Percentiles rank a stretch among this genome's conserved stretches.
phyloP scores from a whole-genome alignment of 108 stramenopile genomes.

The Conticribra weissflogii region DNA sequence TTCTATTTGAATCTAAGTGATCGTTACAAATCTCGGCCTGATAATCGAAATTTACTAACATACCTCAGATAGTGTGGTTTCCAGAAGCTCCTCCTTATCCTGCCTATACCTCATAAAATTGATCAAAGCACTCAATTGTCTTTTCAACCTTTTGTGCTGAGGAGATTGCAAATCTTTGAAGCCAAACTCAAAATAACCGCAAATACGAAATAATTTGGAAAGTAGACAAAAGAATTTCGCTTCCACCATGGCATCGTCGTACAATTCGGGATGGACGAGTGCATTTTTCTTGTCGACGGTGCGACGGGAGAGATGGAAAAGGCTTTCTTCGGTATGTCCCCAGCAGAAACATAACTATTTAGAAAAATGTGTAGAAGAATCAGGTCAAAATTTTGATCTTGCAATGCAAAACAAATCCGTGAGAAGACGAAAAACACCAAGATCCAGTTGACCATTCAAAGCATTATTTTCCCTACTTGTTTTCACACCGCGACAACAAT shows the following conservation, averaged over 20 bases:
- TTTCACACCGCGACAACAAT: no score
- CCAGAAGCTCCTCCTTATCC: slow-evolving; percentile 74
- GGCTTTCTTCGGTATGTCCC: slow-evolving; percentile 56
- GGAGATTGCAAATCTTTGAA: slow-evolving; percentile 87
- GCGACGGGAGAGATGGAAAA: slow-evolving; percentile 23
- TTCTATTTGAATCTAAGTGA: no score
- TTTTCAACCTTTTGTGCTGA: slow-evolving; percentile 67
- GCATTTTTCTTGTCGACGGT: slow-evolving; percentile 4
- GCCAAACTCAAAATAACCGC: slow-evolving; percentile 89
- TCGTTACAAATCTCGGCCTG: not conserved
- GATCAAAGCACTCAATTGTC: slow-evolving; percentile 91
- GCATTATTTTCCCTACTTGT: no score
- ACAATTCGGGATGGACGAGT: slow-evolving; percentile 75
- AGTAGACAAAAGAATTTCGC: slow-evolving; percentile 79
- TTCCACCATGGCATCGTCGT: slow-evolving; percentile 85
- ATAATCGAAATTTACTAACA: not conserved
- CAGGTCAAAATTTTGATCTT: not conserved
- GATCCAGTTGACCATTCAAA: no score
- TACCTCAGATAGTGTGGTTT: slow-evolving; percentile 56
- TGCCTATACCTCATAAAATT: slow-evolving; percentile 96
- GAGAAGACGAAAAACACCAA: no score
- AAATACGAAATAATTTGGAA: slow-evolving; percentile 81
- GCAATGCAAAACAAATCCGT: slow-evolving; percentile 30
- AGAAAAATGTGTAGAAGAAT: not conserved
- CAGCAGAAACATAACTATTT: slow-evolving; percentile 57